A percentile compares a stretch with the other conserved stretches of the same genome.
phyloP scores from a whole-genome alignment of 371 early-diverging fungal genomes.

The Ordospora colligata region DNA sequence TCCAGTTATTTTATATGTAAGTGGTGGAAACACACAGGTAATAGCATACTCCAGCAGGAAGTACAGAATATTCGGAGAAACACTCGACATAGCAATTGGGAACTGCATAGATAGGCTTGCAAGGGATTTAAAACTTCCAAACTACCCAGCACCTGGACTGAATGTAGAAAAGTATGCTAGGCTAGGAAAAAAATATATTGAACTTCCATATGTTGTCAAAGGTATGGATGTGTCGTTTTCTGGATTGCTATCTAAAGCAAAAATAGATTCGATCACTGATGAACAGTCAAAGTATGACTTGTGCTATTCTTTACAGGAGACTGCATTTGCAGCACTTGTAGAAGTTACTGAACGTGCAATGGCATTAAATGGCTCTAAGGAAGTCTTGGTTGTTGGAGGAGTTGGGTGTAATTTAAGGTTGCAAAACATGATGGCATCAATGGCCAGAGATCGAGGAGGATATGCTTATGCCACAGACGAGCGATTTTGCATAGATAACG shows the following conservation, averaged over 20 bases:
- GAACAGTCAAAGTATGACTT: slow-evolving; percentile 70
- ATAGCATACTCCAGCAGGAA: slow-evolving; percentile 74
- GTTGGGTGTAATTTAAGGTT: slow-evolving; percentile 82
- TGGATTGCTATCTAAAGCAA: slow-evolving; percentile 80
- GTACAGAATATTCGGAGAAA: slow-evolving; percentile 96
- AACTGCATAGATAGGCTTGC: slow-evolving; percentile 96
- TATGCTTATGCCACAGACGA: slow-evolving; percentile 88
- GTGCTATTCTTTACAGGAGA: slow-evolving; percentile 94
- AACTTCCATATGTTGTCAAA: slow-evolving; percentile 90
- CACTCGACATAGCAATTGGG: slow-evolving; percentile 95
- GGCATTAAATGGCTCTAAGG: slow-evolving; percentile 81
- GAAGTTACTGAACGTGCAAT: slow-evolving; percentile 99
- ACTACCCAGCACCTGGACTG: slow-evolving; percentile 92
- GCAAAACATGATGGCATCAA: slow-evolving; percentile 92
- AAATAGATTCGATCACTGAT: slow-evolving; percentile 62
- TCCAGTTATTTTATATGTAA: slow-evolving; percentile 92
- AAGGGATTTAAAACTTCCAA: slow-evolving; percentile 76
- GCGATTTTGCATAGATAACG: slow-evolving; percentile 94
- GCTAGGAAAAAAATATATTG: slow-evolving; percentile 72
- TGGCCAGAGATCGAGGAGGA: slow-evolving; percentile 81
- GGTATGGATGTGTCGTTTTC: slow-evolving; percentile 99
- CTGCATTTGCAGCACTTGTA: slow-evolving; percentile 90
- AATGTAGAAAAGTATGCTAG: slow-evolving; percentile 91
- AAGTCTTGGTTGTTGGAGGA: slow-evolving; percentile 94
- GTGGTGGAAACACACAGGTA: slow-evolving; percentile 99